Evolutionary conservation across 371 early-diverging fungal genomes (phyloP), one percentile per base, ranked within the genome.

Genomic region (Mucor plumbeus): DNA sequence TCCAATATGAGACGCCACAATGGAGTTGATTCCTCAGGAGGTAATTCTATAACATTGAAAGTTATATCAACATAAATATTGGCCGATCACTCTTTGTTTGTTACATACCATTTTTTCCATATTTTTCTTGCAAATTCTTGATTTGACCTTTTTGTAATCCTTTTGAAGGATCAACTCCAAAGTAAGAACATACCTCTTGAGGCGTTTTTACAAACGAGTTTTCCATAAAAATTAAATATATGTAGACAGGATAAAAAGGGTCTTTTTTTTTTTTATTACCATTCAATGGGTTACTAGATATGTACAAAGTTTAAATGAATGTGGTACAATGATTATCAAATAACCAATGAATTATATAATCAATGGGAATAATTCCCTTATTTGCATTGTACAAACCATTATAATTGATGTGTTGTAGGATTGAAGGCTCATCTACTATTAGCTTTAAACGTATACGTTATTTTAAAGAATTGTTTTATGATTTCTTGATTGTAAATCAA

Each of bases 1-100:
- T 93, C 96, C 62, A 94, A 72, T 63, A 98, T 90, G 65, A 97
- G 87, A 68, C 92, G 80, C 91, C 94, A 95, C n/a, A 97, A 79
- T 26, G 98, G 95, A 8, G 95, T 95, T 1, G 90, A 75, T 57
- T 95, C 94, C 55, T 94, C 92, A 60, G 88, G 87, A 59, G 92
- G 91, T 36, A 94, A 79, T 73, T 40, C 61, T 58, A 33, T n/a
- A 53, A 53, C 26, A 15, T 5, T 14, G 11, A 40, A 3, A 26
- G 3, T 1, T 26, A 26, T 3, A 26, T 26, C 26, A 26, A 26
- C 26, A 26, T 26, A 26, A 26, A 26, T 26, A 26, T 26, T 3
- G 26, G 26, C 1, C 26, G 26, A 26, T 26, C 26, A 26, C 26
- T 26, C 26, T 26, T 26, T 26, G 3, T 26, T 26, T 26, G 13